A percentile compares a stretch with the other conserved stretches of the same genome.
Conservation (phyloP, 164 flowering plant genomes). For the Umbilicus rupestris region DNA sequence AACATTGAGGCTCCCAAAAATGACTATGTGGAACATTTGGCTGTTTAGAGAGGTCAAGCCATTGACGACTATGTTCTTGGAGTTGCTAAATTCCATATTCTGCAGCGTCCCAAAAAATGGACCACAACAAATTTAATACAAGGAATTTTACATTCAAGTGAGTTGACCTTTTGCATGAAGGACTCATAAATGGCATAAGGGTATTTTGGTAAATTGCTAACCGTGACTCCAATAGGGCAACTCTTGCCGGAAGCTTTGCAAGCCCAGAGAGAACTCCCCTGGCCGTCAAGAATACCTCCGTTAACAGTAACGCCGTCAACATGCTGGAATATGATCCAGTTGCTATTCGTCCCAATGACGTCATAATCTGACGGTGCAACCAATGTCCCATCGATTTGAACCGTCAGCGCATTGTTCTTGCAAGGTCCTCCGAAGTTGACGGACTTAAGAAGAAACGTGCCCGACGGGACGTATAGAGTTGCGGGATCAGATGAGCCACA, state of each 20-base stretch:
- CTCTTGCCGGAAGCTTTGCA: conserved; percentile 31
- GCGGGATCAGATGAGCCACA: conserved; percentile 27
- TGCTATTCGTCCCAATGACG: conserved; percentile 20
- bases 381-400: conserved; percentile 41
- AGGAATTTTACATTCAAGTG: background rate
- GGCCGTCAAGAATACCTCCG: conserved; percentile 39
- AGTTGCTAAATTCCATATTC: conserved; percentile 25
- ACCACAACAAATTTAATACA: background rate
- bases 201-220: conserved; percentile 14
- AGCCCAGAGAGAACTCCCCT: conserved; percentile 34
- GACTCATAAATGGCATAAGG: background rate
- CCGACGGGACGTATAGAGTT: conserved; percentile 34
- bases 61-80: conserved; percentile 28
- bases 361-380: conserved; percentile 42
- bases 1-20: conserved; percentile 32
- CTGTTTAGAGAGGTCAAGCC: conserved; percentile 50
- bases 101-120: conserved; percentile 13
- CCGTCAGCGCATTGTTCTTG: conserved; percentile 18
- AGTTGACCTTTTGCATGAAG: conserved; percentile 1
- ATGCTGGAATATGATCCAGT: conserved; percentile 29
- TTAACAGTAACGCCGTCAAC: conserved; percentile 27
- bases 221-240: conserved; percentile 48
- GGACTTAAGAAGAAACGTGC: conserved; percentile 24
- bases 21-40: conserved; percentile 42
- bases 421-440: conserved; percentile 33